A percentile compares a stretch with the other conserved stretches of the same genome.
These are phyloP conservation scores for grape (Vitis vinifera) DNA, from an alignment of 164 flowering plant species.

Conservation along the genomic window ASM3070453v1 NC_081816.1:4142501-4143000, in stretches of 20 bases:
- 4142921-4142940: slow-evolving; percentile 99
- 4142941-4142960: slow-evolving; percentile 79
- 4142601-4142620: slow-evolving; percentile 13
- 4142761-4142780: slow-evolving; percentile 5
- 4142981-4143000: not conserved
- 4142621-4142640: slow-evolving; percentile 57
- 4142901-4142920: slow-evolving; percentile 75
- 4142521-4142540: slow-evolving; percentile 73
- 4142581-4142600: not conserved
- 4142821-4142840: slow-evolving; percentile 54
- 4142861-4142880: slow-evolving; percentile 95
- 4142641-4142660: slow-evolving; percentile 80
- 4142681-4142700: slow-evolving; percentile 84
- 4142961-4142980: slow-evolving; percentile 36
- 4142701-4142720: slow-evolving; percentile 79
- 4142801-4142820: slow-evolving; percentile 95
- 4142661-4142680: slow-evolving; percentile 79
- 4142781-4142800: slow-evolving; percentile 10
- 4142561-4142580: slow-evolving; percentile 1
- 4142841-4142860: slow-evolving; percentile 91
- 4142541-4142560: slow-evolving; percentile 48
- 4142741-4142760: not conserved
- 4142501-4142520: slow-evolving; percentile 95
- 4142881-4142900: slow-evolving; percentile 81
- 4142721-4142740: slow-evolving; percentile 44